Conservation (phyloP, 2,329 filamentous ascomycete species). For the Paecilomyces fulvus region DNA sequence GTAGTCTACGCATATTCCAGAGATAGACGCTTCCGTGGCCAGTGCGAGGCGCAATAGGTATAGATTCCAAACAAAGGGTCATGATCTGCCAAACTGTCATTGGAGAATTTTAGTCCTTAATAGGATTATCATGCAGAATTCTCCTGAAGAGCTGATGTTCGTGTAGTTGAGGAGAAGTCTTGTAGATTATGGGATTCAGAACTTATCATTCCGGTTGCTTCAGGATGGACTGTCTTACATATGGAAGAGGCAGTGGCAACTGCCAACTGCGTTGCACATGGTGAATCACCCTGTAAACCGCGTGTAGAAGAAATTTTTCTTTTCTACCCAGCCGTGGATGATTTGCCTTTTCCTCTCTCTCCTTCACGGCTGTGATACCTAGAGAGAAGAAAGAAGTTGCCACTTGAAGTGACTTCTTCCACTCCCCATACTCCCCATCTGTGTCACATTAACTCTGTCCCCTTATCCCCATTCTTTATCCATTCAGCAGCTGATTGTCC, state of each 20-base stretch:
- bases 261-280: not conserved
- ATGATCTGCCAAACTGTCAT: too few species aligned
- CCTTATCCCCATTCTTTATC: not conserved
- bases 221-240: too few species aligned
- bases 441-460: not conserved
- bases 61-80: too few species aligned
- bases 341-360: not conserved
- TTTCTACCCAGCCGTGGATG: not conserved
- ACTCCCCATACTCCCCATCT: not conserved
- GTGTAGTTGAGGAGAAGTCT: too few species aligned
- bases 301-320: not conserved
- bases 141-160: too few species aligned
- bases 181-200: too few species aligned
- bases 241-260: not conserved
- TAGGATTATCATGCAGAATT: too few species aligned
- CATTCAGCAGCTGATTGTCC: not conserved
- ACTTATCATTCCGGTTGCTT: too few species aligned
- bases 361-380: not conserved
- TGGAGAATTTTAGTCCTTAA: too few species aligned
- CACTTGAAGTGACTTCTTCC: not conserved
- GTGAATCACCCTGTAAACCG: not conserved
- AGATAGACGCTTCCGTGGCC: too few species aligned
- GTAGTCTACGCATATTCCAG: too few species aligned
- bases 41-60: too few species aligned
- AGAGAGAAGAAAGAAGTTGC: not conserved